Conservation (phyloP, 2,329 filamentous ascomycete genomes). For the Alternaria sp. region DNA sequence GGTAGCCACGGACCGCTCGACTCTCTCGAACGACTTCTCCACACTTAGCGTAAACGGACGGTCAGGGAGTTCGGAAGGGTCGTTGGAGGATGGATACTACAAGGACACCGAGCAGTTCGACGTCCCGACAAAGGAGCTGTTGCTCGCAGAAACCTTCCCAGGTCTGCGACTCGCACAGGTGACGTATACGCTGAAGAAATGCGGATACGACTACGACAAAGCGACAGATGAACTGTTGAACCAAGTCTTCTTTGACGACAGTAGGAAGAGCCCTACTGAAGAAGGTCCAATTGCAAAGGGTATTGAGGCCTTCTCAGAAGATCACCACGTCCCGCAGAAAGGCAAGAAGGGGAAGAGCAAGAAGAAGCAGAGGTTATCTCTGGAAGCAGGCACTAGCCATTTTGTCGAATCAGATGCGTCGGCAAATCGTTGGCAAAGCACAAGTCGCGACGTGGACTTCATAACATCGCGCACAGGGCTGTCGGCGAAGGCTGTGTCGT, state of each 20-base stretch:
- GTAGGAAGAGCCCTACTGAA: conserved; percentile 59
- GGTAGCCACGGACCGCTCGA: conserved; percentile 61
- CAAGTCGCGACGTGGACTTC: conserved; percentile 67
- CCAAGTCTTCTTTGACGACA: conserved; percentile 77
- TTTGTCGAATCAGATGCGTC: conserved; percentile 35
- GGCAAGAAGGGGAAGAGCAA: conserved; percentile 58
- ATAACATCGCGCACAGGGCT: conserved; percentile 63
- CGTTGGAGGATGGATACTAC: conserved; percentile 40
- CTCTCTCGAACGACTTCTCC: conserved; percentile 58
- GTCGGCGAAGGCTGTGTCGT: conserved; percentile 59
- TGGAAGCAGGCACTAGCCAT: conserved; percentile 29
- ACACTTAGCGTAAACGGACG: conserved; percentile 39
- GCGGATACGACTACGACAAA: conserved; percentile 70
- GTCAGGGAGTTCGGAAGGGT: conserved; percentile 35
- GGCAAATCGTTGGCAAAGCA: conserved; percentile 67
- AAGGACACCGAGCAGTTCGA: conserved; percentile 57
- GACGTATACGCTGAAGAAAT: conserved; percentile 72
- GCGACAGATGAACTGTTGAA: conserved; percentile 85
- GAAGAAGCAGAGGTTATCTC: conserved; percentile 41
- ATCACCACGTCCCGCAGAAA: conserved; percentile 56
- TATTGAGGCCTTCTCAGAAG: conserved; percentile 80
- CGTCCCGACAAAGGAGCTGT: conserved; percentile 68
- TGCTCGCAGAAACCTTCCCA: conserved; percentile 76
- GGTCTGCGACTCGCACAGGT: conserved; percentile 73
- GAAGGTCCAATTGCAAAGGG: conserved; percentile 66